Evolutionary conservation across 371 early-diverging fungal species (phyloP).

Genomic region (Lichtheimia ornata): DNA sequence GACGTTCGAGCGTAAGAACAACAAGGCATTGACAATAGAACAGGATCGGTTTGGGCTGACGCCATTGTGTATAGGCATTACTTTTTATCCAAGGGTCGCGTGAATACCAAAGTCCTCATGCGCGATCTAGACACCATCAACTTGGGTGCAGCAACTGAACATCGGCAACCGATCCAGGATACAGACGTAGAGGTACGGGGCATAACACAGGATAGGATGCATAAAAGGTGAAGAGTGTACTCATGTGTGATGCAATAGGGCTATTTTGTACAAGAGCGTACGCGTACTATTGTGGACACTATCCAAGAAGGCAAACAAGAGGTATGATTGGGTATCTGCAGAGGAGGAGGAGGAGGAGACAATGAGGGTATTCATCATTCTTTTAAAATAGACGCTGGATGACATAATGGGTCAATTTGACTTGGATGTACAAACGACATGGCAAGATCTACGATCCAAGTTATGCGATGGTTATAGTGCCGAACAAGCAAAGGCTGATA

Average conservation of each 20-base stretch:
- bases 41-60: not conserved
- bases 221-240: not conserved
- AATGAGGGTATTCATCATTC: not conserved
- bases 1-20: slow-evolving; percentile 39
- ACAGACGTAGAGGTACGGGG: slow-evolving; percentile 39
- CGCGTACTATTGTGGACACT: slow-evolving; percentile 29
- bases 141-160: slow-evolving; percentile 34
- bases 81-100: slow-evolving; percentile 47
- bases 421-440: slow-evolving; percentile 21
- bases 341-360: not conserved
- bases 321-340: slow-evolving; percentile 19
- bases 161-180: slow-evolving; percentile 45
- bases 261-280: slow-evolving; percentile 29
- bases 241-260: slow-evolving; percentile 11
- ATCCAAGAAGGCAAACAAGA: slow-evolving; percentile 37
- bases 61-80: slow-evolving; percentile 29
- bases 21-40: not conserved
- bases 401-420: slow-evolving; percentile 21
- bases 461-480: slow-evolving; percentile 7
- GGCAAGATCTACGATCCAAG: slow-evolving; percentile 14
- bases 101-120: slow-evolving; percentile 41
- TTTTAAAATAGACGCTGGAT: slow-evolving; percentile 20
- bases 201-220: not conserved
- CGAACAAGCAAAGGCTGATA: slow-evolving; percentile 11
- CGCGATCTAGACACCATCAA: slow-evolving; percentile 48